Conservation (phyloP, 257 asterid genomes). For the Primulina tabacum region DNA sequence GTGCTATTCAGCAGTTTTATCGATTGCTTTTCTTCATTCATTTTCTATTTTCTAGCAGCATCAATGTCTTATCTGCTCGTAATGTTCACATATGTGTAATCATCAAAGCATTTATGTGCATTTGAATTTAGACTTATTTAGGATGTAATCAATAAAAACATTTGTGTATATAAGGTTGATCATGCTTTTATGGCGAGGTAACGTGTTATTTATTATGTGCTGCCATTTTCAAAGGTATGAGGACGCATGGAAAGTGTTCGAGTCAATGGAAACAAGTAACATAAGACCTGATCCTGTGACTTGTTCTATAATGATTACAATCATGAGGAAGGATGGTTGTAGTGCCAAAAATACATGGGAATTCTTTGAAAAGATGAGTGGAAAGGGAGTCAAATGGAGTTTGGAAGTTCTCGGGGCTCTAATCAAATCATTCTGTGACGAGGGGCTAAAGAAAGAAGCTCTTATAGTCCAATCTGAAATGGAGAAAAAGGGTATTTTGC, state of each 20-base stretch:
- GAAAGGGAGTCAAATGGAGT: conserved; percentile 78
- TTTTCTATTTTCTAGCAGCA: conserved; percentile 4
- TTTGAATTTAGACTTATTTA: neutral
- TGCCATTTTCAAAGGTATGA: conserved; percentile 48
- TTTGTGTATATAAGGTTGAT: neutral
- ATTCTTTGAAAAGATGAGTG: conserved; percentile 61
- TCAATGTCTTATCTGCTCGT: neutral
- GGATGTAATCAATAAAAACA: neutral
- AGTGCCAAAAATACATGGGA: conserved; percentile 82
- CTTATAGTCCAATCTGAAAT: conserved; percentile 79
- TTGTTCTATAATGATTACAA: conserved; percentile 71
- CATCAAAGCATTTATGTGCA: neutral
- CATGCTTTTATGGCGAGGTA: conserved; percentile 13
- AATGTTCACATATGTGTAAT: neutral
- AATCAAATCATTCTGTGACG: conserved; percentile 82
- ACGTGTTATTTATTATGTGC: conserved; percentile 6
- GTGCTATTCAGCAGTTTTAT: conserved; percentile 10
- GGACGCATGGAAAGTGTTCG: conserved; percentile 78
- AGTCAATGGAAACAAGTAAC: conserved; percentile 57
- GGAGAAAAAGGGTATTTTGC: conserved; percentile 70
- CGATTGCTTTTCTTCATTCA: neutral
- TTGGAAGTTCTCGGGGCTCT: conserved; percentile 78
- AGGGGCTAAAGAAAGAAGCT: conserved; percentile 83
- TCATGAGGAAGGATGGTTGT: conserved; percentile 70
- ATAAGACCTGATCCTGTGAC: conserved; percentile 83